phyloP scores from a whole-genome alignment of 2,329 filamentous ascomycete genomes.

The Neofusicoccum kwambonambiense region DNA sequence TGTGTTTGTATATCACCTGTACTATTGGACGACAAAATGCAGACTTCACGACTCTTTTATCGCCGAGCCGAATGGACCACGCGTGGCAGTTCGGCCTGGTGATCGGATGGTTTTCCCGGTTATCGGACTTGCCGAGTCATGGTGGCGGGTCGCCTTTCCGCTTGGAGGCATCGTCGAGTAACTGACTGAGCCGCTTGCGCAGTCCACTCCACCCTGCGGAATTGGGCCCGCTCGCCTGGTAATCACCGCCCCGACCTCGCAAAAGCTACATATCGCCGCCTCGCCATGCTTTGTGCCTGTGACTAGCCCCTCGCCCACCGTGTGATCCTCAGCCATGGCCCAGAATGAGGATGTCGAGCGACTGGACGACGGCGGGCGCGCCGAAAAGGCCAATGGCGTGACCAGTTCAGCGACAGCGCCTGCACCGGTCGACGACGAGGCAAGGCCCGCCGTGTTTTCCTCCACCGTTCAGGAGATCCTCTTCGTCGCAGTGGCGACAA shows the following conservation, averaged over 20 bases:
- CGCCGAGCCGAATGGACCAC: background rate
- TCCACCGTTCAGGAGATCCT: conserved; percentile 62
- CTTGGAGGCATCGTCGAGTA: background rate
- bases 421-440: background rate
- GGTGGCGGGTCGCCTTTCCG: background rate
- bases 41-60: background rate
- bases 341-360: background rate
- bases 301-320: too few relatives aligned
- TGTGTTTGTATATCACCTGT: background rate
- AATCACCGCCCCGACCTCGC: conserved; percentile 3
- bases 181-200: background rate
- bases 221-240: background rate
- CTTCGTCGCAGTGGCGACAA: conserved; percentile 65
- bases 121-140: conserved; percentile 12
- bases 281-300: background rate
- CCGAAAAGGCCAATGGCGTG: background rate
- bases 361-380: background rate
- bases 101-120: background rate
- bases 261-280: background rate
- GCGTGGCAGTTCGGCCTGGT: too few relatives aligned
- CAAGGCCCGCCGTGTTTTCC: conserved; percentile 58
- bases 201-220: background rate
- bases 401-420: background rate
- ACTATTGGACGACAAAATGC: background rate
- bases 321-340: background rate